phyloP scores from a whole-genome alignment of 1,284 basidiomycete genomes.

The Cryptococcus jaspeensis region DNA sequence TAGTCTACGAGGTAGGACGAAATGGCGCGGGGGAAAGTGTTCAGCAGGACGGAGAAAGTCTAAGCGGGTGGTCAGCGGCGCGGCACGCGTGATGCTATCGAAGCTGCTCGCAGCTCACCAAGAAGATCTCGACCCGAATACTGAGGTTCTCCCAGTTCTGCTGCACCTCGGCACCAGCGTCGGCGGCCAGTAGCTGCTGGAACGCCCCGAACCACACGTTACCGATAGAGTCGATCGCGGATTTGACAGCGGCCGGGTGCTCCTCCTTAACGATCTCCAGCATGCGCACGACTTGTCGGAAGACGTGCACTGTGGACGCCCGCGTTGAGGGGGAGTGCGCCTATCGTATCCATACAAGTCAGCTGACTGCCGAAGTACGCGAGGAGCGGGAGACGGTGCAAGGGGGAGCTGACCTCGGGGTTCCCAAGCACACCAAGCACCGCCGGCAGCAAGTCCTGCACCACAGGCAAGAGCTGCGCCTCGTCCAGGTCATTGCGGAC shows the following conservation, averaged over 20 bases:
- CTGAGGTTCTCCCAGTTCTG: slow-evolving; percentile 73
- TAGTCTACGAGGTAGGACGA: slow-evolving; percentile 62
- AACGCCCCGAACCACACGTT: slow-evolving; percentile 88
- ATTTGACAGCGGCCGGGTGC: slow-evolving; percentile 79
- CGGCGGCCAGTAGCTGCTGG: slow-evolving; percentile 67
- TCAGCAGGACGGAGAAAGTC: slow-evolving; percentile 72
- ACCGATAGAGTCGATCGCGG: slow-evolving; percentile 74
- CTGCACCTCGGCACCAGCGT: slow-evolving; percentile 63
- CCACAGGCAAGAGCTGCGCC: slow-evolving; percentile 84
- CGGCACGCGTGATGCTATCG: too few species aligned
- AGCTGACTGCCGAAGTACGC: not conserved
- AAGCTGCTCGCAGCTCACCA: slow-evolving; percentile 54
- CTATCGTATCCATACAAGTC: slow-evolving; percentile 44
- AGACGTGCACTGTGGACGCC: slow-evolving; percentile 80
- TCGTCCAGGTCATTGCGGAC: slow-evolving; percentile 86
- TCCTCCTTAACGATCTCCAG: slow-evolving; percentile 93
- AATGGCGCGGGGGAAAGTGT: slow-evolving; percentile 70
- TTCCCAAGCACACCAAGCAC: slow-evolving; percentile 78
- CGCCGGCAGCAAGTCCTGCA: slow-evolving; percentile 78
- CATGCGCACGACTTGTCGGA: slow-evolving; percentile 83
- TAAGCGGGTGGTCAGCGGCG: slow-evolving; percentile 46
- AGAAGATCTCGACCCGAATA: slow-evolving; percentile 74
- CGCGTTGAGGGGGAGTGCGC: slow-evolving; percentile 74
- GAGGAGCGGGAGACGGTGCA: not conserved
- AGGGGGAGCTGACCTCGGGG: slow-evolving; percentile 58